Conservation (phyloP, 2,329 filamentous ascomycete species). For the Xylaria sp. region DNA sequence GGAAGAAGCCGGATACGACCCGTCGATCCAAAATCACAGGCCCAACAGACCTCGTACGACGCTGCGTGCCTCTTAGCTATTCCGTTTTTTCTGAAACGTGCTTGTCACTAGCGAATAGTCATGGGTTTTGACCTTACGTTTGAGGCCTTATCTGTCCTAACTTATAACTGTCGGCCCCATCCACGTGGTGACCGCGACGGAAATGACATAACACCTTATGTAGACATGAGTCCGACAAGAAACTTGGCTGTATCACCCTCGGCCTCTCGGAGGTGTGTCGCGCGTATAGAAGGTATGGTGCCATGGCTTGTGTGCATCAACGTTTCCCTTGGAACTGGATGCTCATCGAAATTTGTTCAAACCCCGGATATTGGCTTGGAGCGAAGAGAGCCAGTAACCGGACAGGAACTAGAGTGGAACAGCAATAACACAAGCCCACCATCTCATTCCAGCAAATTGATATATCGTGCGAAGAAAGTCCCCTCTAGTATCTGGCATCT, state of each 20-base stretch:
- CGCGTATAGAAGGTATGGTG: background rate
- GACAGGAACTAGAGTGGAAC: background rate
- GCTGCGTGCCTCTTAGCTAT: background rate
- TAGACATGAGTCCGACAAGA: conserved; percentile 51
- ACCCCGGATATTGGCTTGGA: conserved; percentile 1
- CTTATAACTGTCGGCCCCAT: conserved; percentile 56
- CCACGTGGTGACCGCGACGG: conserved; percentile 62
- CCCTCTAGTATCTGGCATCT: conserved; percentile 1
- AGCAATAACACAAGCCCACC: conserved; percentile 12
- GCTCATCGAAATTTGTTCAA: conserved; percentile 8
- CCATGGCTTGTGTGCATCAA: conserved; percentile 1
- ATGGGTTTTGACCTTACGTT: conserved; percentile 54
- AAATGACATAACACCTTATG: conserved; percentile 63
- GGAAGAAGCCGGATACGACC: background rate
- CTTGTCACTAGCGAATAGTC: background rate
- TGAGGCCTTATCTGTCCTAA: conserved; percentile 61
- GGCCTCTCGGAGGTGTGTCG: background rate
- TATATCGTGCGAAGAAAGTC: background rate
- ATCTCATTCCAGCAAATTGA: conserved; percentile 5
- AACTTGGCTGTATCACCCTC: background rate
- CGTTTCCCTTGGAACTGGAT: background rate
- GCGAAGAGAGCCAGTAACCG: background rate
- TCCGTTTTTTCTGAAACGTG: conserved; percentile 10
- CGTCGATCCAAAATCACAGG: conserved; percentile 1
- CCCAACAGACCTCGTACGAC: background rate